Evolutionary conservation across 345 rosid genomes (phyloP).

Genomic region (Brassica incana): DNA sequence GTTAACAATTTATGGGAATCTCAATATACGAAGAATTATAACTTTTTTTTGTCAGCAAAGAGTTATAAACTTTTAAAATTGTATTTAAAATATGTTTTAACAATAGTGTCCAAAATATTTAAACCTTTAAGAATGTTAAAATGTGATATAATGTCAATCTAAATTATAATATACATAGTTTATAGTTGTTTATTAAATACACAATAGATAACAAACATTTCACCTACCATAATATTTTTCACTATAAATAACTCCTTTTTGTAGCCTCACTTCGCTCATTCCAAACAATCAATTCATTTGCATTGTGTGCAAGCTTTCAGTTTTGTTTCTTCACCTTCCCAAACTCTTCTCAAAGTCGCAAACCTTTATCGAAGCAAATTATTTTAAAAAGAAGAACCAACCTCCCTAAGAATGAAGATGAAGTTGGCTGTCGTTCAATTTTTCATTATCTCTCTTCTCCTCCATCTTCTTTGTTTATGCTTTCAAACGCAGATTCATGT

Average conservation of each 20-base stretch:
- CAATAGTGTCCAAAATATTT: too few species aligned
- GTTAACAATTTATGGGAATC: not conserved
- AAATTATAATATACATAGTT: not conserved
- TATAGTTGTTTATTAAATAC: not conserved
- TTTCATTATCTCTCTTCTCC: constrained; percentile 45
- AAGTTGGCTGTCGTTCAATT: constrained; percentile 31
- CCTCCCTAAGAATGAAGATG: constrained; percentile 35
- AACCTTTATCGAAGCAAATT: not conserved
- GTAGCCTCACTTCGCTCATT: constrained; percentile 31
- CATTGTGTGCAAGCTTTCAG: constrained; percentile 16
- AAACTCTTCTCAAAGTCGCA: constrained; percentile 17
- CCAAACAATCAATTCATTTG: constrained; percentile 33
- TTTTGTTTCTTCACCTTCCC: constrained; percentile 9
- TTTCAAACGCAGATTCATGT: constrained; percentile 59
- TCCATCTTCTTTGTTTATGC: constrained; percentile 51
- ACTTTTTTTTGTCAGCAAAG: not conserved
- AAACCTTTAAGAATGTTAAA: too few species aligned
- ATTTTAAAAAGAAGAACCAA: not conserved
- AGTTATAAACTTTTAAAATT: too few species aligned
- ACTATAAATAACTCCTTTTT: constrained; percentile 37
- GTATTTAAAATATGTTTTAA: not conserved
- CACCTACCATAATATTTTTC: constrained; percentile 27
- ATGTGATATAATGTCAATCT: too few species aligned
- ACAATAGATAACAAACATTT: not conserved
- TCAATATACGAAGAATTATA: not conserved